A percentile compares a stretch with the other conserved stretches of the same genome.
These are phyloP conservation scores for Wallemia ichthyophaga DNA, from an alignment of 1,284 basidiomycete genomes.

Conservation along the genomic window DNA sequence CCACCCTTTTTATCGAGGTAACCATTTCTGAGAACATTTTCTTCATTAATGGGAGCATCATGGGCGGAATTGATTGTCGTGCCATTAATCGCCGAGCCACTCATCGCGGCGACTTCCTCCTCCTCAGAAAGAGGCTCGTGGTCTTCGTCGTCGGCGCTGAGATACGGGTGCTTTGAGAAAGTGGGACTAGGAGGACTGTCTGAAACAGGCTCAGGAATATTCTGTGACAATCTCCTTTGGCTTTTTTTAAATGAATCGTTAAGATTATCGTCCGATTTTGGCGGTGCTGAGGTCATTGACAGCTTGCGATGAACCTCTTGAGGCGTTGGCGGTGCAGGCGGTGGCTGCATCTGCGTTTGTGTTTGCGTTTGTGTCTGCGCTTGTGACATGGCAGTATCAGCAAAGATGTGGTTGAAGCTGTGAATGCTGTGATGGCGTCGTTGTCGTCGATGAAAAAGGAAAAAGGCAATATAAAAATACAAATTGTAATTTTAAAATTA, in stretches of 20 bases:
- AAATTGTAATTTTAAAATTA: too few species aligned
- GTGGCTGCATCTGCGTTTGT: background rate
- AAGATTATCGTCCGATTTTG: background rate
- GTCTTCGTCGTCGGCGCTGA: background rate
- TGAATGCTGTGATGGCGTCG: too few species aligned
- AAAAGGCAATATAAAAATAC: background rate
- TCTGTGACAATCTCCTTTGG: background rate
- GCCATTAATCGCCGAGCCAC: background rate
- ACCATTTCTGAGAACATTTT: background rate
- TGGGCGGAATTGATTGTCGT: background rate
- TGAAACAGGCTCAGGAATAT: background rate
- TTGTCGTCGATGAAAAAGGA: too few species aligned
- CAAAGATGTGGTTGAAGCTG: too few species aligned
- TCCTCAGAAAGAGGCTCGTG: background rate
- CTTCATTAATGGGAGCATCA: background rate
- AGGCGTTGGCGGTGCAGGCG: background rate
- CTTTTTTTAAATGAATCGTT: background rate
- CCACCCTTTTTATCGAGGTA: background rate
- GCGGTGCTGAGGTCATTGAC: background rate
- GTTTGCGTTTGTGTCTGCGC: background rate
- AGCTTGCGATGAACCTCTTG: background rate
- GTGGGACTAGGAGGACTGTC: background rate
- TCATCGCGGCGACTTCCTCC: background rate
- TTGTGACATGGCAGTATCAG: too few species aligned
- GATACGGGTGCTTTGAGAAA: background rate